Evolutionary conservation across 2,329 filamentous ascomycete species (phyloP).

Genomic region (Colletotrichum cereale): DNA sequence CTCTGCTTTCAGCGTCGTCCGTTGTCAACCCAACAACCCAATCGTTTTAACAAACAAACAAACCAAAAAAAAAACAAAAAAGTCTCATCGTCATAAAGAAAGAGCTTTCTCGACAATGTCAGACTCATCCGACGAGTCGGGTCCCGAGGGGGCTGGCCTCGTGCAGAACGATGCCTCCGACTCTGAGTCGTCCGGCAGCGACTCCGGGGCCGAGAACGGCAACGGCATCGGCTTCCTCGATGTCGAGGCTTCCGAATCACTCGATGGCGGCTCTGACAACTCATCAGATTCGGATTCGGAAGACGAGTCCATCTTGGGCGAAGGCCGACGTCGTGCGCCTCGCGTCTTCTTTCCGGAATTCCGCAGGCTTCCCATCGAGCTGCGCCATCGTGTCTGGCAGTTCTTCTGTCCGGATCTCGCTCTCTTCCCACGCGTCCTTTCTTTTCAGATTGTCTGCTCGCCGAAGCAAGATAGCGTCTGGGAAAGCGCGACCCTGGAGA

Average conservation of each 20-base stretch:
- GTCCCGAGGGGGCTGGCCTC: slow-evolving; percentile 28
- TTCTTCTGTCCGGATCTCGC: slow-evolving; percentile 48
- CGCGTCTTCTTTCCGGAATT: slow-evolving; percentile 45
- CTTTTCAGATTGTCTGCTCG: slow-evolving; percentile 42
- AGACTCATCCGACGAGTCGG: slow-evolving; percentile 34
- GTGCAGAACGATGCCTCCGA: slow-evolving; percentile 35
- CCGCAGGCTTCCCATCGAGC: slow-evolving; percentile 49
- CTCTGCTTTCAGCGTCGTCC: not conserved
- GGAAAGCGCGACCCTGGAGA: slow-evolving; percentile 38
- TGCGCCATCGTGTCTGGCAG: slow-evolving; percentile 51
- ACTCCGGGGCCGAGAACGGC: slow-evolving; percentile 20
- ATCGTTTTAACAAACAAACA: not conserved
- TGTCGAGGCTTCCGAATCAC: slow-evolving; percentile 35
- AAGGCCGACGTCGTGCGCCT: not conserved
- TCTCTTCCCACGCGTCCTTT: slow-evolving; percentile 46
- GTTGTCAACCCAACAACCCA: not conserved
- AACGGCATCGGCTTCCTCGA: slow-evolving; percentile 29
- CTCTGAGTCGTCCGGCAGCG: slow-evolving; percentile 14
- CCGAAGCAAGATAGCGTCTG: slow-evolving; percentile 27
- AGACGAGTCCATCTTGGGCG: slow-evolving; percentile 19
- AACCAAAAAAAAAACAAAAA: not conserved
- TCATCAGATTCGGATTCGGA: slow-evolving; percentile 42
- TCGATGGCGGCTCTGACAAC: slow-evolving; percentile 46
- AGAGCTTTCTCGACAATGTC: slow-evolving; percentile 1
- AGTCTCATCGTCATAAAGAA: no score